Conservation (phyloP, 2,329 filamentous ascomycete species). For the Arachnopeziza araneosa region DNA sequence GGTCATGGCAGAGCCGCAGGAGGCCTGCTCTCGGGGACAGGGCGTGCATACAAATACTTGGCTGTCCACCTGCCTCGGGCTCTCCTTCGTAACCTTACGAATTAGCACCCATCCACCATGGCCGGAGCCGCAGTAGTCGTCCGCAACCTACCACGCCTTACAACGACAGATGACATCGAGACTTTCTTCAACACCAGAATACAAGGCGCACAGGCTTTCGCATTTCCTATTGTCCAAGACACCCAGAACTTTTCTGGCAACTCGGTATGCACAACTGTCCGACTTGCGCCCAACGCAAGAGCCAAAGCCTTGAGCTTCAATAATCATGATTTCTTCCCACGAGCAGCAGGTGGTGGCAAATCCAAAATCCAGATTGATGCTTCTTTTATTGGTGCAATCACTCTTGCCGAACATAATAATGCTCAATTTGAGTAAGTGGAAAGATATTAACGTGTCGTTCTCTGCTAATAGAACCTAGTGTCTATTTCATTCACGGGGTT, state of each 20-base stretch:
- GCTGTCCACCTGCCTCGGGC: background rate
- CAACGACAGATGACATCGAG: background rate
- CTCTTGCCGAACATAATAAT: background rate
- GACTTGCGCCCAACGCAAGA: background rate
- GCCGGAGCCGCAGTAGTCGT: background rate
- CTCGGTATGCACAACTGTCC: background rate
- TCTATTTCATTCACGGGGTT: background rate
- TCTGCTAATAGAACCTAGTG: background rate
- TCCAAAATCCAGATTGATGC: background rate
- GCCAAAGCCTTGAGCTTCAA: background rate
- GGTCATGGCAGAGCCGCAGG: background rate
- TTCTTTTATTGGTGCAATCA: background rate
- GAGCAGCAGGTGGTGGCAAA: background rate
- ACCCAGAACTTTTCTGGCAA: background rate
- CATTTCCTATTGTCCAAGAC: background rate
- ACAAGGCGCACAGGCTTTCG: background rate
- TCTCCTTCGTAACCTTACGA: background rate
- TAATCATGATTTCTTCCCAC: background rate
- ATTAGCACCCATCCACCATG: background rate
- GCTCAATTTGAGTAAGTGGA: background rate
- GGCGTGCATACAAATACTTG: background rate
- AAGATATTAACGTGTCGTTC: background rate
- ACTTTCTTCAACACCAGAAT: background rate
- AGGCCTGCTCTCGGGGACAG: background rate
- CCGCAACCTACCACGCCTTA: background rate